These are phyloP conservation scores for Hypoxylon cercidicola DNA, from an alignment of 495 filamentous ascomycete genomes.

Conservation along the genomic window DNA sequence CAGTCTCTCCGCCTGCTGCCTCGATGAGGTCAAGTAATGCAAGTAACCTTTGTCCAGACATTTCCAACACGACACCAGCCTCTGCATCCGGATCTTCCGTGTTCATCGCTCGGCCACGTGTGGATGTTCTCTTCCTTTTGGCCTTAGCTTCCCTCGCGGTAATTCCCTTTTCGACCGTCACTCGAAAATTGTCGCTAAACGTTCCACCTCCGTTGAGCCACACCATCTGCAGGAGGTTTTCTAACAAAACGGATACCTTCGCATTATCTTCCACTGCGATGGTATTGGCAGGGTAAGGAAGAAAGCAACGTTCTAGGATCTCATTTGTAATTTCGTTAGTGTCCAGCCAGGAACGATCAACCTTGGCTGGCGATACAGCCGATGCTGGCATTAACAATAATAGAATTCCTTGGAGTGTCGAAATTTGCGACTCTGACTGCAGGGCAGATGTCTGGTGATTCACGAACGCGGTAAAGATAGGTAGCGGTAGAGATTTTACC, in stretches of 20 bases:
- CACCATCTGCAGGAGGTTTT: constrained; percentile 74
- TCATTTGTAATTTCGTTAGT: constrained; percentile 62
- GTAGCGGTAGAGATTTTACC: constrained; percentile 72
- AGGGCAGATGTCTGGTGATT: constrained; percentile 59
- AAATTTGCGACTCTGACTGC: constrained; percentile 61
- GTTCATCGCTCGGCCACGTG: constrained; percentile 53
- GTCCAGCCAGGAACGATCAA: constrained; percentile 50
- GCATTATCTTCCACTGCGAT: constrained; percentile 76
- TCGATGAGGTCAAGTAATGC: constrained; percentile 47
- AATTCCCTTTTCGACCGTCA: constrained; percentile 72
- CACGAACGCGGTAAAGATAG: constrained; percentile 78
- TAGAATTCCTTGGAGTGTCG: constrained; percentile 73
- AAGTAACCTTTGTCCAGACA: constrained; percentile 53
- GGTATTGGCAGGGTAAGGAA: constrained; percentile 76
- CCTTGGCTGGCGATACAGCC: constrained; percentile 59
- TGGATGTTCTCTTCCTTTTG: constrained; percentile 57
- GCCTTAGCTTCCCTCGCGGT: constrained; percentile 62
- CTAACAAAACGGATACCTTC: constrained; percentile 80
- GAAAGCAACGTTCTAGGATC: constrained; percentile 72
- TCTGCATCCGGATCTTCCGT: constrained; percentile 45
- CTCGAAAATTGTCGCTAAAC: constrained; percentile 58
- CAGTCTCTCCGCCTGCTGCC: constrained; percentile 41
- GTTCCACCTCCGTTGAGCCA: constrained; percentile 51
- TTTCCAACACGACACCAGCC: constrained; percentile 48
- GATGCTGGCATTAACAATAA: constrained; percentile 68